phyloP scores from a whole-genome alignment of 2,329 filamentous ascomycete species.

The Tolypocladium nubicola region DNA sequence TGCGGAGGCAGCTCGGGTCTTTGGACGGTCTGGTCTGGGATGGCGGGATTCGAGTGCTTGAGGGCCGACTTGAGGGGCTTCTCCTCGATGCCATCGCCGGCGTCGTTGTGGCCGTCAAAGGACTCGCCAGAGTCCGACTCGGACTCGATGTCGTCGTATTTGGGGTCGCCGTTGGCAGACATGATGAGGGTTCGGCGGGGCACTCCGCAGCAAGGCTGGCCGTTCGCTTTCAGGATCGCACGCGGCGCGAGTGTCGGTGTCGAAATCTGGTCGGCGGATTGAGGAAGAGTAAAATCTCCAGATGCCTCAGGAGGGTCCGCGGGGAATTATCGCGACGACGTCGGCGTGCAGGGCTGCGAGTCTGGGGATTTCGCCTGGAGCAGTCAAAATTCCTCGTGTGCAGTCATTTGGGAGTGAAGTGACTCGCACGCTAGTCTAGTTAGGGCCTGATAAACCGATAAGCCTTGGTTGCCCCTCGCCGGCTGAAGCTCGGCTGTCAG shows the following conservation, averaged over 20 bases:
- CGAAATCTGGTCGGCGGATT: not conserved
- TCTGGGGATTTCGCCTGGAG: slow-evolving; percentile 21
- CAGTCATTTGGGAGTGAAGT: slow-evolving; percentile 20
- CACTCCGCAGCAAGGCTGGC: slow-evolving; percentile 7
- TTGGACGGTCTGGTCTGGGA: slow-evolving; percentile 45
- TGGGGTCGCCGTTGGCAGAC: slow-evolving; percentile 48
- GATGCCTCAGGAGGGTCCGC: not conserved
- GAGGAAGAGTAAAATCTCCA: not conserved
- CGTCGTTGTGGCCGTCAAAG: slow-evolving; percentile 45
- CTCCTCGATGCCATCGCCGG: slow-evolving; percentile 46
- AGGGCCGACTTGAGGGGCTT: slow-evolving; percentile 74
- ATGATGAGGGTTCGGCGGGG: slow-evolving; percentile 27
- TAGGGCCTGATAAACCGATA: slow-evolving; percentile 27
- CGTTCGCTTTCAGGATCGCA: not conserved
- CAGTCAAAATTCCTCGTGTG: slow-evolving; percentile 33
- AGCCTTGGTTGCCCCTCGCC: slow-evolving; percentile 23
- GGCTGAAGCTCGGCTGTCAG: slow-evolving; percentile 15
- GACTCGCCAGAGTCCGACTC: slow-evolving; percentile 60
- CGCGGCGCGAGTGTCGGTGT: not conserved
- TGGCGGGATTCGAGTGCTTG: slow-evolving; percentile 57
- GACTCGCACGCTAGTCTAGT: slow-evolving; percentile 28
- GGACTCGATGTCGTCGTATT: slow-evolving; percentile 64
- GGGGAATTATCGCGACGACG: slow-evolving; percentile 3
- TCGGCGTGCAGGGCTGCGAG: slow-evolving; percentile 8
- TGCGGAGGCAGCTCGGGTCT: slow-evolving; percentile 62